Conservation (phyloP, 495 filamentous ascomycete genomes). For the Aspergillus cavernicola region DNA sequence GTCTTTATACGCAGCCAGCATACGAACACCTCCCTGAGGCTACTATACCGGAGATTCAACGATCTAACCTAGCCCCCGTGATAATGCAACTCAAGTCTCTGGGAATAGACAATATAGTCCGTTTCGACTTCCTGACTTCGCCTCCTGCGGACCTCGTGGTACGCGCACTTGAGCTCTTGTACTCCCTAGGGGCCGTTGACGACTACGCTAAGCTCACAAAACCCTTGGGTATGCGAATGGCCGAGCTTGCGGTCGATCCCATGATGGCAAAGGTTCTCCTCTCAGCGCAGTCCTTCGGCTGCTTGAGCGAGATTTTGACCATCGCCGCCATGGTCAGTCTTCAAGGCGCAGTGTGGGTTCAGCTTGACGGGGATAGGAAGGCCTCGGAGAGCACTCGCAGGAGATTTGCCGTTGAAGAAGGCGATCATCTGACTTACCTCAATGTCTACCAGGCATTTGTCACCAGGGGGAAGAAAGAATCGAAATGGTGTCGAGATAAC, state of each 20-base stretch:
- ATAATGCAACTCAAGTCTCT: slow-evolving; percentile 94
- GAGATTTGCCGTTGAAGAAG: slow-evolving; percentile 90
- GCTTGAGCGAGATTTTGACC: slow-evolving; percentile 78
- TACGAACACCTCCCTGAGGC: slow-evolving; percentile 68
- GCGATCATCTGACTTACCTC: slow-evolving; percentile 89
- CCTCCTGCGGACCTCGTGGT: slow-evolving; percentile 86
- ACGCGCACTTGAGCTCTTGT: slow-evolving; percentile 84
- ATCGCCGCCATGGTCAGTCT: slow-evolving; percentile 95
- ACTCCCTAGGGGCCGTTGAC: slow-evolving; percentile 84
- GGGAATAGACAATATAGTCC: slow-evolving; percentile 90
- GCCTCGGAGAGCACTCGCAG: slow-evolving; percentile 65
- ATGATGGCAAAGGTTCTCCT: slow-evolving; percentile 95
- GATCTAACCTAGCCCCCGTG: slow-evolving; percentile 85
- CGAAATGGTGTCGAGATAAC: slow-evolving; percentile 83
- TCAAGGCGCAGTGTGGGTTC: slow-evolving; percentile 76
- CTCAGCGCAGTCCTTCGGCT: slow-evolving; percentile 69
- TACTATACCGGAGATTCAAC: slow-evolving; percentile 86
- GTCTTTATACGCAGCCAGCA: slow-evolving; percentile 79
- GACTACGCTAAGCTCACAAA: slow-evolving; percentile 88
- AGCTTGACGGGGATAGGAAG: slow-evolving; percentile 73
- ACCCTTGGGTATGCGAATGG: slow-evolving; percentile 85
- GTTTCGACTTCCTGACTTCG: slow-evolving; percentile 85
- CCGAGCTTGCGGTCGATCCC: slow-evolving; percentile 89
- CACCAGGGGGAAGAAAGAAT: slow-evolving; percentile 78
- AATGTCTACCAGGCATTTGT: slow-evolving; percentile 93